phyloP scores from a whole-genome alignment of 2,329 filamentous ascomycete species.

The Aspergillus transmontanensis region DNA sequence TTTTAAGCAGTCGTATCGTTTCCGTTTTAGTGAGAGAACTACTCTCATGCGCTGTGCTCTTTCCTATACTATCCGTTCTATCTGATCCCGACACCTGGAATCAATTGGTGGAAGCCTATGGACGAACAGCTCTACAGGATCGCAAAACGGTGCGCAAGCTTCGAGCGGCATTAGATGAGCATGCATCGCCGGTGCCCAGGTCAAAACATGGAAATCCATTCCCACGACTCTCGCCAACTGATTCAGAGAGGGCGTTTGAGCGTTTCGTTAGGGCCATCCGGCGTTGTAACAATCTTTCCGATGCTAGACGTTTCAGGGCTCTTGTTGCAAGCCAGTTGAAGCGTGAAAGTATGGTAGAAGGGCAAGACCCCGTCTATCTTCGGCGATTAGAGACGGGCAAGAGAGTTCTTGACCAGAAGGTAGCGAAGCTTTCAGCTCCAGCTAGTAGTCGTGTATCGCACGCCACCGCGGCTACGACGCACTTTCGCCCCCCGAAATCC shows the following conservation, averaged over 20 bases:
- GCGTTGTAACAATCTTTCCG: constrained; percentile 86
- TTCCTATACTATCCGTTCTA: constrained; percentile 76
- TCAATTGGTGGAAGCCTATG: constrained; percentile 87
- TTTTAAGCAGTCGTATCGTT: constrained; percentile 79
- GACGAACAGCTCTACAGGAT: constrained; percentile 86
- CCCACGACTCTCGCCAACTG: constrained; percentile 76
- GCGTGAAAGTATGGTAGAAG: constrained; percentile 75
- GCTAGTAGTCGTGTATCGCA: constrained; percentile 49
- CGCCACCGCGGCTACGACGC: constrained; percentile 28
- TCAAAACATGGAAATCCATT: constrained; percentile 67
- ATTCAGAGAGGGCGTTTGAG: constrained; percentile 91
- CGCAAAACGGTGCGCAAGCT: constrained; percentile 92
- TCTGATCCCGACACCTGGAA: constrained; percentile 98
- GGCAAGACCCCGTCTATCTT: constrained; percentile 82
- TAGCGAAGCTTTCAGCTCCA: constrained; percentile 75
- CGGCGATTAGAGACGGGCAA: constrained; percentile 91
- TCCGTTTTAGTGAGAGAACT: constrained; percentile 83
- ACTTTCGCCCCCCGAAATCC: constrained; percentile 40
- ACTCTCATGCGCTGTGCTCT: constrained; percentile 86
- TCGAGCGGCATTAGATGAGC: constrained; percentile 87
- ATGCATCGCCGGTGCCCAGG: constrained; percentile 79
- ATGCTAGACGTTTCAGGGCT: constrained; percentile 87
- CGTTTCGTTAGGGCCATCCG: constrained; percentile 88
- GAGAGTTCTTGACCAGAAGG: constrained; percentile 82
- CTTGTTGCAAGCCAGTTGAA: constrained; percentile 91